Evolutionary conservation across 108 stramenopile species (phyloP), one percentile per base, ranked within the genome.

Genomic region (Schizochytrium sp.): DNA sequence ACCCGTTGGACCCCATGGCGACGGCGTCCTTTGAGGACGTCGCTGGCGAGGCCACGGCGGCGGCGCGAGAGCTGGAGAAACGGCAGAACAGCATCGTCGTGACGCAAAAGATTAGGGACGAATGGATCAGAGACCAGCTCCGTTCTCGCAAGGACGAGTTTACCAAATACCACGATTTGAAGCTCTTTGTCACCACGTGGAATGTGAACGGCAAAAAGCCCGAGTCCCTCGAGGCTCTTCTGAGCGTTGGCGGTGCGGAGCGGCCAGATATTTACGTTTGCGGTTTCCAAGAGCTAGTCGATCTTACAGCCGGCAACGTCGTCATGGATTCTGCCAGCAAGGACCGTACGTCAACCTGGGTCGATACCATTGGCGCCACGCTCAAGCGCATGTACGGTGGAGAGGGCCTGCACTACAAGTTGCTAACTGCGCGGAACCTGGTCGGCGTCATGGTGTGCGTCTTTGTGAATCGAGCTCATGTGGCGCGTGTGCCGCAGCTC

Each of bases 121-220:
- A 88, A 10, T 94, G 91, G 90, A 90, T 94, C 72, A 91, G 91
- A 60, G 88, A 92, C 8, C 93, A 92, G 48, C 91, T 93, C 58
- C 91, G 57, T 6, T 55, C 90, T 60, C 87, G 93, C 89, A 92
- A 88, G 88, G 91, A 34, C 28, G 87, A 92, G 72, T 94, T 91
- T 88, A 88, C 90, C 34, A 58, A 47, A 5, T 59, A 76, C 44
- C 60, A 43, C 8, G 16, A 44, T 3, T 29, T 91, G 72, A 91
- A 72, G 5, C 87, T 97, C 57, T 98, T 98, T 92, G 91, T 96
- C 44, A 97, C 98, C 28, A 99, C 98, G 5, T 99, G 98, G 97
- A 99, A 99, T 88, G 99, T 99, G 53, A 98, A 98, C 89, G 98
- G 98, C 89, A 99, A 99, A 91, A 96, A 97, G 47, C 94, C 96